These are phyloP conservation scores for Lentinus brumalis DNA, from an alignment of 768 basidiomycete genomes.

Conservation along the genomic window DNA sequence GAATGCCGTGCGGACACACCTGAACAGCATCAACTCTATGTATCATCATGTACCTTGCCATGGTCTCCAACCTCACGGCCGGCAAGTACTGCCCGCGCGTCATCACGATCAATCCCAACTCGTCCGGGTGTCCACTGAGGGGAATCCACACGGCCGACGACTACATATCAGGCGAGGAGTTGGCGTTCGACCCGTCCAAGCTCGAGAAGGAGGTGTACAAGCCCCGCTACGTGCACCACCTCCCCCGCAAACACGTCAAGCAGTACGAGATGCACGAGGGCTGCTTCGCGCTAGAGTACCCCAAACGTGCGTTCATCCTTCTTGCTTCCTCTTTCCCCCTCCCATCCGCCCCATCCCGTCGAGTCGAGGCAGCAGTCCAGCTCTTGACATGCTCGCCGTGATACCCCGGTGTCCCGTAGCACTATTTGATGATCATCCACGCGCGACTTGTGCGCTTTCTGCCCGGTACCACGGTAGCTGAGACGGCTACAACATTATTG, in stretches of 20 bases:
- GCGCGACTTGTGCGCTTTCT: too few species aligned
- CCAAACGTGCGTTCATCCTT: constrained; percentile 61
- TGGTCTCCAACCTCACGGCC: constrained; percentile 75
- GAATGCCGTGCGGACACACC: constrained; percentile 67
- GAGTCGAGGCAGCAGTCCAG: too few species aligned
- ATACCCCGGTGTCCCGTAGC: too few species aligned
- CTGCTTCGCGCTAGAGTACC: constrained; percentile 95
- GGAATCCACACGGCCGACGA: constrained; percentile 96
- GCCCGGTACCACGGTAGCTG: too few species aligned
- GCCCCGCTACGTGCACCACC: constrained; percentile 80
- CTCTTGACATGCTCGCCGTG: too few species aligned
- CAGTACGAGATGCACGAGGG: constrained; percentile 99
- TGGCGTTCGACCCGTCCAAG: constrained; percentile 83
- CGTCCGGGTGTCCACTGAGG: constrained; percentile 89
- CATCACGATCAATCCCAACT: constrained; percentile 55
- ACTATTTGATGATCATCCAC: background rate
- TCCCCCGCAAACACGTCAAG: constrained; percentile 83
- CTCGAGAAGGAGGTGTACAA: constrained; percentile 85
- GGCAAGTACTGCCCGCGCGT: constrained; percentile 65
- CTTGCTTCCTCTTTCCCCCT: background rate
- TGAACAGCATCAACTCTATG: constrained; percentile 63
- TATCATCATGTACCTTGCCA: constrained; percentile 70
- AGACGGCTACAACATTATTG: too few species aligned
- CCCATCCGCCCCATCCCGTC: background rate
- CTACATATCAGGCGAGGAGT: constrained; percentile 91